phyloP scores from a whole-genome alignment of 2,329 filamentous ascomycete species.

The Phaeosphaeria sp. region DNA sequence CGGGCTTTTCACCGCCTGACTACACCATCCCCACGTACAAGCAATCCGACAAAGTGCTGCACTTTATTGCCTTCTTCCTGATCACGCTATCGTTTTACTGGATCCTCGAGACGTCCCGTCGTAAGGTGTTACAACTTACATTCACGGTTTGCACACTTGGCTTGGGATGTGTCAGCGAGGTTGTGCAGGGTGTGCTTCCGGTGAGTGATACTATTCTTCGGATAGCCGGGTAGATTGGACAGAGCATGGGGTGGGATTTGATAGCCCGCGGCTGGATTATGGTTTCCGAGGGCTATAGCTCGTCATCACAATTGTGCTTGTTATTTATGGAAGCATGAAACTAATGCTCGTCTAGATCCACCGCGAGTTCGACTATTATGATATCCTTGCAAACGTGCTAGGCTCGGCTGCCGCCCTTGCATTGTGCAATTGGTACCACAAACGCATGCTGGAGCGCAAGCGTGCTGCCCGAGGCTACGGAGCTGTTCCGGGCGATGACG shows the following conservation, averaged over 20 bases:
- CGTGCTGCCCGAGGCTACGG: conserved; percentile 76
- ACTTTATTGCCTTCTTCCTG: conserved; percentile 87
- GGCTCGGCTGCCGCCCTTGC: conserved; percentile 76
- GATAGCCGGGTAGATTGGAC: not conserved
- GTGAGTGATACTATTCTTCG: conserved; percentile 36
- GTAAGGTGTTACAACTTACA: conserved; percentile 84
- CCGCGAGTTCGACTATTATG: conserved; percentile 74
- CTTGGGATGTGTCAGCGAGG: conserved; percentile 76
- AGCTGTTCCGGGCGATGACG: conserved; percentile 69
- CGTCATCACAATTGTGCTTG: not conserved
- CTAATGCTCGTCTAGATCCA: conserved; percentile 47
- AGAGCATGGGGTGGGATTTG: not conserved
- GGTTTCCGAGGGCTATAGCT: too few relatives aligned
- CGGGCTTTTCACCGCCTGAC: conserved; percentile 69
- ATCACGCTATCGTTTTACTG: conserved; percentile 93
- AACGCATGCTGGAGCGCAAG: conserved; percentile 90
- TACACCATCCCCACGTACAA: conserved; percentile 68
- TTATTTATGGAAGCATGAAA: too few relatives aligned
- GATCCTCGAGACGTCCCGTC: conserved; percentile 89
- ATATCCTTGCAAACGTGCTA: conserved; percentile 86
- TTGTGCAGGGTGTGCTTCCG: conserved; percentile 75
- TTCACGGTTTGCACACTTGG: conserved; percentile 77
- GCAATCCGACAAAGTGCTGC: conserved; percentile 81
- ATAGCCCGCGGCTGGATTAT: too few relatives aligned
- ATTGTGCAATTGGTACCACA: conserved; percentile 90